These are phyloP conservation scores for Fusarium phyllophilum DNA, from an alignment of 2,329 filamentous ascomycete species.

Conservation along the genomic window DNA sequence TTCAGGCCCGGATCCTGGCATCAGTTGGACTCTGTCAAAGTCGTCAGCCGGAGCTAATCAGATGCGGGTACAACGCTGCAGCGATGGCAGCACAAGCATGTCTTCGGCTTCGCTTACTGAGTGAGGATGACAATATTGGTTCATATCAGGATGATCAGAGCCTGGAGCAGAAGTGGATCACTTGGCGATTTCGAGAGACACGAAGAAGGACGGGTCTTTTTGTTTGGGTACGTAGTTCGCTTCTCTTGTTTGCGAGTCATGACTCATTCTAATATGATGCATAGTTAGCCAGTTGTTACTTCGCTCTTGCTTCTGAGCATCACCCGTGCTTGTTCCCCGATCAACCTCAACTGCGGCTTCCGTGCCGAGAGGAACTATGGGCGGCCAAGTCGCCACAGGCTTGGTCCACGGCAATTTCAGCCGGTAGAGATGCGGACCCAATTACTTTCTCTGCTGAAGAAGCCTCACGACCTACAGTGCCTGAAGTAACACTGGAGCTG, in stretches of 20 bases:
- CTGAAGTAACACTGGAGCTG: background rate
- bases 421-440: accelerated
- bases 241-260: accelerated
- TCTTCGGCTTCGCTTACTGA: background rate
- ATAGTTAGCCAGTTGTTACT: background rate
- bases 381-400: background rate
- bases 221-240: background rate
- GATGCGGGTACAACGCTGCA: background rate
- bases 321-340: background rate
- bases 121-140: background rate
- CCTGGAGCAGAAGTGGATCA: background rate
- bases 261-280: accelerated
- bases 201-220: background rate
- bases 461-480: background rate
- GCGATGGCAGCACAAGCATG: background rate
- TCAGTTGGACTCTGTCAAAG: background rate
- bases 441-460: background rate
- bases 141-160: background rate
- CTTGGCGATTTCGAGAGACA: background rate
- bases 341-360: background rate
- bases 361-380: background rate
- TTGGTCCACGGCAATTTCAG: background rate
- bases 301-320: background rate
- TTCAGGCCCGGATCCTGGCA: background rate
- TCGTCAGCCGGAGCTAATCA: background rate